Base-by-base conservation (phyloP, 257 asterid species). In the Plectranthus barbatus region DNA sequence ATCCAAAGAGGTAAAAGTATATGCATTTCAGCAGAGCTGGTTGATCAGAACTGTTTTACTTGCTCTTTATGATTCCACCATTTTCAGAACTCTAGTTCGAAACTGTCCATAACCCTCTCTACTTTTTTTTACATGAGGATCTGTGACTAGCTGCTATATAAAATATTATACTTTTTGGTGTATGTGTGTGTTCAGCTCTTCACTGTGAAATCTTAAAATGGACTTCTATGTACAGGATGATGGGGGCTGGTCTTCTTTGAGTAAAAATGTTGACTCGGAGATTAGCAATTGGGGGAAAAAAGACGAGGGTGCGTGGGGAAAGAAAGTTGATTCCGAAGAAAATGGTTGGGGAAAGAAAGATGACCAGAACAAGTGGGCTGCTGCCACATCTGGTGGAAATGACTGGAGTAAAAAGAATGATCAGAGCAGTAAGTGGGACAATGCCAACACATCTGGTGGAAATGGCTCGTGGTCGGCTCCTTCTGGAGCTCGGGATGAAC, bases 211-310 rank as follows among this genome's bases (percentile, higher is more conserved):
- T 29, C 40, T 59, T 49, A 44, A 61, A 58, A 13, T 24, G 24
- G 20, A 29, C 29, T 69, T 14, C 29, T 60, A 36, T 72, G 47
- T 53, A 53, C 72, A 74, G 82, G 74, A 58, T 65, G 70, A 39
- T 66, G 78, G 74, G 18, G 37, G 62, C 9, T 73, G 82, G 83
- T 74, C 87, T 42, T 57, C 80, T 40, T 76, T 55, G 66, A 77
- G 56, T 23, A 68, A 75, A 54, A 70, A 65, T 34, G 66, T 7
- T 19, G 62, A 46, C 41, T 29, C 73, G 34, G 72, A n/a, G 20
- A 75, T 20, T 26, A 62, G 63, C 24, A 64, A 5, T 5, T 46
- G 54, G 73, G 5, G 67, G 0, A 60, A 54, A 15, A 57, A 11
- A 11, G 17, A 31, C 5, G 24, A 20, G 0, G 5, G 36, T 6